Percentiles rank a stretch among this genome's conserved stretches.
Conservation (phyloP, 306 rosid species). For the Oemleria cerasiformis region DNA sequence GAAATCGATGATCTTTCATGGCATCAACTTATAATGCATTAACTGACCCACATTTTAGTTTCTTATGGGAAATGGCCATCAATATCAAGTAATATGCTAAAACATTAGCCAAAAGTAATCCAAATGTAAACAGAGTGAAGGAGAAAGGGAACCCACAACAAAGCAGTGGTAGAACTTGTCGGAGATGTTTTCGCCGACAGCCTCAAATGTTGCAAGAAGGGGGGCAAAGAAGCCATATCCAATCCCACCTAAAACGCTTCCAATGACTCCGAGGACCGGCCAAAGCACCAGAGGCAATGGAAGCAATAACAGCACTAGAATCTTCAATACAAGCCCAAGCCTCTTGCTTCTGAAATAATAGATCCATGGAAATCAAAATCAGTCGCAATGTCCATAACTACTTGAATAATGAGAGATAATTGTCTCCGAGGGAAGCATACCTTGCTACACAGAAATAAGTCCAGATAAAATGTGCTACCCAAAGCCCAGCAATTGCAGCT, state of each 20-base stretch:
- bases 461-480: constrained; percentile 73
- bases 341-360: constrained; percentile 57
- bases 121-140: constrained; percentile 6
- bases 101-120: background rate
- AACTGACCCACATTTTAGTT: no score
- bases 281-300: constrained; percentile 62
- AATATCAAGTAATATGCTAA: background rate
- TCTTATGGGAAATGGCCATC: no score
- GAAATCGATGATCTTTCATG: no score
- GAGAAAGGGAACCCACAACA: constrained; percentile 43
- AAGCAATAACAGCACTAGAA: constrained; percentile 45
- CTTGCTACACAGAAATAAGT: constrained; percentile 59
- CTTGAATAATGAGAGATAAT: background rate
- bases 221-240: constrained; percentile 79
- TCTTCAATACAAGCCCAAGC: constrained; percentile 60
- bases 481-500: constrained; percentile 58
- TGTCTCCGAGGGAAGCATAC: constrained; percentile 32
- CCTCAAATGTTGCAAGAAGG: constrained; percentile 75
- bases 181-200: constrained; percentile 42
- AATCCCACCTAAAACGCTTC: constrained; percentile 70
- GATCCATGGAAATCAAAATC: background rate
- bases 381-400: no score
- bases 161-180: constrained; percentile 61
- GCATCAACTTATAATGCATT: no score
- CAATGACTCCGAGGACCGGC: constrained; percentile 56